Percentiles rank a stretch among this genome's conserved stretches.
These are phyloP conservation scores for Talaromyces nanjingensis DNA, from an alignment of 495 filamentous ascomycete species.

Conservation along the genomic window DNA sequence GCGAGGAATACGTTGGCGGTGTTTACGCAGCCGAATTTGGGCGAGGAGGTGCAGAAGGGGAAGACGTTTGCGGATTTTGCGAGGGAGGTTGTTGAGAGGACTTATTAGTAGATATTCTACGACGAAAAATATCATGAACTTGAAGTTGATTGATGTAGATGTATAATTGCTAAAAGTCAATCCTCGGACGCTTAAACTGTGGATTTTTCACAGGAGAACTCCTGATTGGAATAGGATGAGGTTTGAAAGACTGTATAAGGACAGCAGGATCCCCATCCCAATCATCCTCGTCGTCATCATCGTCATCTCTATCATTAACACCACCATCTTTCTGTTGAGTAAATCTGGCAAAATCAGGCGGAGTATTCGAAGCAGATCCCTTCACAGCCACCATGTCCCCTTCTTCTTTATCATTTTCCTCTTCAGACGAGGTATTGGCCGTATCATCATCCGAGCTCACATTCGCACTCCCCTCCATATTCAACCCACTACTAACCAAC, in stretches of 20 bases:
- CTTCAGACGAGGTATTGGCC: conserved; percentile 25
- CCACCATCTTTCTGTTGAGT: neutral
- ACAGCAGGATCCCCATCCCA: conserved; percentile 9
- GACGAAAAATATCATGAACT: neutral
- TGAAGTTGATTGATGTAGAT: neutral
- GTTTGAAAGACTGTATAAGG: conserved; percentile 13
- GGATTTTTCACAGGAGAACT: neutral
- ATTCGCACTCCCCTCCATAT: conserved; percentile 9
- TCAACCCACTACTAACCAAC: conserved; percentile 12
- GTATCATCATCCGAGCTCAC: conserved; percentile 15
- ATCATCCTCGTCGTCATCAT: conserved; percentile 4
- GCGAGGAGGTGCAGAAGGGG: conserved; percentile 69
- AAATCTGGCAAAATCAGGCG: conserved; percentile 17
- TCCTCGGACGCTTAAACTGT: conserved; percentile 5
- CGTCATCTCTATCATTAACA: neutral
- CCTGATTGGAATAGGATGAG: conserved; percentile 11
- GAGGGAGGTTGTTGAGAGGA: conserved; percentile 71
- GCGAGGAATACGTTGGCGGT: conserved; percentile 93
- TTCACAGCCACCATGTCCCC: neutral
- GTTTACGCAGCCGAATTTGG: conserved; percentile 94
- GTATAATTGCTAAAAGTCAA: neutral
- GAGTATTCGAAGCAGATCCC: neutral
- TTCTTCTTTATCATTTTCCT: conserved; percentile 17
- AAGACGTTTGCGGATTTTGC: conserved; percentile 85
- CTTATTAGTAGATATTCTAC: conserved; percentile 40